Evolutionary conservation across 202 grass and related monocot species (phyloP).

Genomic region (Zizania palustris): DNA sequence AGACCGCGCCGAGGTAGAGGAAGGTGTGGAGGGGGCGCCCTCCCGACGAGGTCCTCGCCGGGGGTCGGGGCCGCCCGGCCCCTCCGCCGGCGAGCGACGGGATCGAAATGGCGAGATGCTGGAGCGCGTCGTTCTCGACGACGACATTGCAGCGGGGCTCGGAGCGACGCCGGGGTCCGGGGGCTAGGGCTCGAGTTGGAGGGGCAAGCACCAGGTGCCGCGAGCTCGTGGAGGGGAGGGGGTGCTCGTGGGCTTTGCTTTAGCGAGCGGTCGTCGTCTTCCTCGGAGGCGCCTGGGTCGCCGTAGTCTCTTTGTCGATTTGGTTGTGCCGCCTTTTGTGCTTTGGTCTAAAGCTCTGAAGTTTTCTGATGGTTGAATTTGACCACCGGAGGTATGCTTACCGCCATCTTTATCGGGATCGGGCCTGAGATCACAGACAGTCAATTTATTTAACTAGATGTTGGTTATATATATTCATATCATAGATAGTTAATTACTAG

Average conservation of each 20-base stretch:
- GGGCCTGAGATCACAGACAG: too few relatives aligned
- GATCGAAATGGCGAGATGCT: slow-evolving; percentile 98
- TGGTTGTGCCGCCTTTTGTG: slow-evolving; percentile 46
- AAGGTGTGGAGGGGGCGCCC: slow-evolving; percentile 54
- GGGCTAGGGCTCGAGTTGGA: slow-evolving; percentile 52
- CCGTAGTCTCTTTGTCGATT: slow-evolving; percentile 33
- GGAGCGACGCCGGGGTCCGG: slow-evolving; percentile 18
- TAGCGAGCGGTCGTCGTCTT: slow-evolving; percentile 57
- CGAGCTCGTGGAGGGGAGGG: neutral
- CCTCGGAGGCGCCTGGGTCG: slow-evolving; percentile 42
- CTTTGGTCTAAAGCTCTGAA: slow-evolving; percentile 40
- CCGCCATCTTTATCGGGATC: slow-evolving; percentile 24
- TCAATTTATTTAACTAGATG: too few relatives aligned
- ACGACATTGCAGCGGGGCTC: slow-evolving; percentile 61
- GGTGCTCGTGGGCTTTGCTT: slow-evolving; percentile 59
- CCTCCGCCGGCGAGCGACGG: slow-evolving; percentile 40
- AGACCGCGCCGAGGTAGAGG: slow-evolving; percentile 55
- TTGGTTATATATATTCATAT: too few relatives aligned
- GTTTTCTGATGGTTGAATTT: slow-evolving; percentile 36
- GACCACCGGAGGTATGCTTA: slow-evolving; percentile 47
- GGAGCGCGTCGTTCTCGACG: slow-evolving; percentile 68
- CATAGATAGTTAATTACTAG: too few relatives aligned
- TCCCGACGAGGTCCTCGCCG: slow-evolving; percentile 33
- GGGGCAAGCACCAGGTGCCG: slow-evolving; percentile 23
- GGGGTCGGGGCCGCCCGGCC: neutral